Evolutionary conservation across 2,329 filamentous ascomycete genomes (phyloP).

Genomic region (Aspergillus fijiensis): DNA sequence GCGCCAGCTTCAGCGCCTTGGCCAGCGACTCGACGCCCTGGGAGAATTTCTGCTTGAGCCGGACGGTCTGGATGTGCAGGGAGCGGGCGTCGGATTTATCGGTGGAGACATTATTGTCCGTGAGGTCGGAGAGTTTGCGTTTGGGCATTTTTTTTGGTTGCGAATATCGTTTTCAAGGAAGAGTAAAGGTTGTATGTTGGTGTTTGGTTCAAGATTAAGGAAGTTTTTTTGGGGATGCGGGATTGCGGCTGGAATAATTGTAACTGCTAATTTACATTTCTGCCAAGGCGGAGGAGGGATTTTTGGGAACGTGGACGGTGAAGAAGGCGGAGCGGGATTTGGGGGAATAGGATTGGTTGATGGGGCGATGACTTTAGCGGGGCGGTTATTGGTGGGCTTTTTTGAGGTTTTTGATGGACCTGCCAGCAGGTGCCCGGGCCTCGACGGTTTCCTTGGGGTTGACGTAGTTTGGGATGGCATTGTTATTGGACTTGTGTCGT

Average conservation of each 20-base stretch:
- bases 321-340: neutral
- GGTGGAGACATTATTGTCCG: slow-evolving; percentile 6
- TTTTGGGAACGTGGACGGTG: neutral
- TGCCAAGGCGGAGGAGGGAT: neutral
- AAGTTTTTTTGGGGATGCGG: neutral
- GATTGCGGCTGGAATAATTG: neutral
- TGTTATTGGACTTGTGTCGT: too few relatives aligned
- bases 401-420: neutral
- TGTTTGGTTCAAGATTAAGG: neutral
- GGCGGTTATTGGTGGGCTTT: slow-evolving; percentile 2
- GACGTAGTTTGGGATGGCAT: too few relatives aligned
- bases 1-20: slow-evolving; percentile 57
- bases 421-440: too few relatives aligned
- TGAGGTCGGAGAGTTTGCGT: slow-evolving; percentile 39
- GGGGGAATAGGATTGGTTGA: neutral
- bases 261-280: neutral
- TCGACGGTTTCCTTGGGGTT: too few relatives aligned
- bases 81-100: slow-evolving; percentile 19
- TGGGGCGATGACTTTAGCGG: neutral
- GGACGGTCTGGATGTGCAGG: slow-evolving; percentile 33
- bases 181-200: neutral
- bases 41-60: slow-evolving; percentile 50
- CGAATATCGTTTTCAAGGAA: neutral
- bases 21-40: slow-evolving; percentile 52
- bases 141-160: slow-evolving; percentile 36